Percentiles rank a stretch among this genome's conserved stretches.
These are phyloP conservation scores for Aspergillus cavernicola DNA, from an alignment of 495 filamentous ascomycete genomes.

Conservation along the genomic window DNA sequence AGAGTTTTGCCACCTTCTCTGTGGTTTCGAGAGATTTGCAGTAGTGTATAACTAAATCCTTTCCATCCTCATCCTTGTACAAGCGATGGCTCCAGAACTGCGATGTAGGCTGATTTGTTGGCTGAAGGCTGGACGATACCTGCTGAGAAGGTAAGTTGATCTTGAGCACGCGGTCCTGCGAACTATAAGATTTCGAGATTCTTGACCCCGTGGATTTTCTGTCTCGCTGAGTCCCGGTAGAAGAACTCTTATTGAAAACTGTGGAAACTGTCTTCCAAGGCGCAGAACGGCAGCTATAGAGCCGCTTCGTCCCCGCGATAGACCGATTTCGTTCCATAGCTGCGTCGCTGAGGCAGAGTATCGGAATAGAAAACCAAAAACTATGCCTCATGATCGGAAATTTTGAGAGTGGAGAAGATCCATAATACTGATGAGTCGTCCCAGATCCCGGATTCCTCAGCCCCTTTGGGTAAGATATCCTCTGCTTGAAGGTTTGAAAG, in stretches of 20 bases:
- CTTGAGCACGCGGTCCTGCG: not conserved
- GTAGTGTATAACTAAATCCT: constrained; percentile 66
- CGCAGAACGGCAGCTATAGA: not conserved
- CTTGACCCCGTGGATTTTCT: not conserved
- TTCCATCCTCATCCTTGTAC: constrained; percentile 50
- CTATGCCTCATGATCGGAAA: not conserved
- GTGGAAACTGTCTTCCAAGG: not conserved
- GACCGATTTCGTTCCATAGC: not conserved
- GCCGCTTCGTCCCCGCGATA: not conserved
- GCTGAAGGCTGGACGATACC: not conserved
- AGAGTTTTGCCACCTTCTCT: constrained; percentile 63
- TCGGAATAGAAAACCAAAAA: not conserved
- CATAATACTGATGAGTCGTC: not conserved
- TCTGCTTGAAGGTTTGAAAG: not conserved
- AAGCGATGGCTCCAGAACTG: constrained; percentile 64
- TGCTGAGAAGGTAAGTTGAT: not conserved
- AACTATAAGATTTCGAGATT: not conserved
- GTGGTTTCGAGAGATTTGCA: constrained; percentile 62
- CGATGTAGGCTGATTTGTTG: constrained; percentile 7
- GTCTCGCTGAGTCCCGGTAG: not conserved
- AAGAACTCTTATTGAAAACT: not conserved
- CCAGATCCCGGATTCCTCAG: not conserved
- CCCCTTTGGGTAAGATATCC: not conserved
- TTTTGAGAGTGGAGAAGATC: not conserved
- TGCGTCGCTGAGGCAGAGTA: not conserved